These are phyloP conservation scores for Ambrosia artemisiifolia DNA, from an alignment of 129 eudicot genomes.

Conservation along the genomic window DNA sequence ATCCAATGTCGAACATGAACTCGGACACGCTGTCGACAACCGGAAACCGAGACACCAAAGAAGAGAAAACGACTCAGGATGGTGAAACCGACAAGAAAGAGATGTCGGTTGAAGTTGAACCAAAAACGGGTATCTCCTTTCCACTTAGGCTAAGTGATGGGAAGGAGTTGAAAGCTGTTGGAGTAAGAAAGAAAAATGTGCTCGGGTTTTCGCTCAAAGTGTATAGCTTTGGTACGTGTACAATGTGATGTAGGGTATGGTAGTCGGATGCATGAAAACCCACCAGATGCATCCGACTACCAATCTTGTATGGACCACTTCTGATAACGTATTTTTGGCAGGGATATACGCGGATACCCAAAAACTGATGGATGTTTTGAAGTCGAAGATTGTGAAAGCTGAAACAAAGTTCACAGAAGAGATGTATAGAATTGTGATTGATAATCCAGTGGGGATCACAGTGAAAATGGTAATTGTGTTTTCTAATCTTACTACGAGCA, in stretches of 20 bases:
- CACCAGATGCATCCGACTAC: background rate
- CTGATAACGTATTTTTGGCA: slow-evolving; percentile 23
- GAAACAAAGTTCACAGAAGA: slow-evolving; percentile 58
- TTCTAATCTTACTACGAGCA: slow-evolving; percentile 60
- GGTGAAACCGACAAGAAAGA: slow-evolving; percentile 20
- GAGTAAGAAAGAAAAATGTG: slow-evolving; percentile 63
- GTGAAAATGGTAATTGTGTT: slow-evolving; percentile 59
- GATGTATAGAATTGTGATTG: slow-evolving; percentile 61
- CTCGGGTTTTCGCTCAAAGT: slow-evolving; percentile 55
- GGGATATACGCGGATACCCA: slow-evolving; percentile 56
- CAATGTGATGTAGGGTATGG: background rate
- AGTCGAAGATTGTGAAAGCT: slow-evolving; percentile 41
- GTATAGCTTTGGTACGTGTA: slow-evolving; percentile 50
- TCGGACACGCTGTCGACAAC: background rate
- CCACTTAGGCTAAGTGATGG: slow-evolving; percentile 49
- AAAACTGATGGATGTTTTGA: slow-evolving; percentile 44
- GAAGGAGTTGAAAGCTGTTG: slow-evolving; percentile 52
- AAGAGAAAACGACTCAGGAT: background rate
- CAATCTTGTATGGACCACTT: background rate
- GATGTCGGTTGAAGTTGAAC: slow-evolving; percentile 44
- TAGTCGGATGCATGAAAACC: slow-evolving; percentile 1
- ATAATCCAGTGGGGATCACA: slow-evolving; percentile 50
- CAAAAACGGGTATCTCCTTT: slow-evolving; percentile 52
- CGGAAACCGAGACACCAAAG: background rate
- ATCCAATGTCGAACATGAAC: slow-evolving; percentile 13